Percentiles rank a stretch among this genome's conserved stretches.
phyloP scores from a whole-genome alignment of 2,329 filamentous ascomycete species.

The Calycina marina region DNA sequence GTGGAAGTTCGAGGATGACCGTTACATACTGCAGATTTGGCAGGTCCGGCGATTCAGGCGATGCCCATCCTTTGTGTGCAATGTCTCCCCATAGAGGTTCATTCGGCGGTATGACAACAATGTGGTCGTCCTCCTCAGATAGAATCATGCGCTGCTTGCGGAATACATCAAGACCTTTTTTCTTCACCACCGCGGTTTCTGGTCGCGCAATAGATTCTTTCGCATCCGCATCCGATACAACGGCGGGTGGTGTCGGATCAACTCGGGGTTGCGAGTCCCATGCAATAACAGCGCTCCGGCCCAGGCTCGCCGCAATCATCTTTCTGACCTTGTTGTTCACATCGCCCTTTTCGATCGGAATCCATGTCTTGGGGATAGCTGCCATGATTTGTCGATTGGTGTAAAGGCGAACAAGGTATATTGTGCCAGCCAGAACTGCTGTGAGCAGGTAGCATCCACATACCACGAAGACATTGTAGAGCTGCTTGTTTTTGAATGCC shows the following conservation, averaged over 20 bases:
- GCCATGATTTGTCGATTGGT: constrained; percentile 67
- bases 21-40: constrained; percentile 71
- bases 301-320: constrained; percentile 59
- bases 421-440: constrained; percentile 51
- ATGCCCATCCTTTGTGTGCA: constrained; percentile 77
- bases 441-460: constrained; percentile 62
- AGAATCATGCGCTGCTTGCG: constrained; percentile 4
- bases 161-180: constrained; percentile 3
- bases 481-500: constrained; percentile 48
- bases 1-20: constrained; percentile 71
- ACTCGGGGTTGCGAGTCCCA: constrained; percentile 63
- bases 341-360: constrained; percentile 77
- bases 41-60: constrained; percentile 59
- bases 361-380: constrained; percentile 73
- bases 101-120: constrained; percentile 12
- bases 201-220: neutral
- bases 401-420: constrained; percentile 76
- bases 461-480: constrained; percentile 74
- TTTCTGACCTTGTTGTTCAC: constrained; percentile 59
- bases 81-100: constrained; percentile 59
- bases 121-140: constrained; percentile 10
- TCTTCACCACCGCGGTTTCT: neutral
- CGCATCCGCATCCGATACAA: constrained; percentile 7
- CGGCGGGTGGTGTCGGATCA: constrained; percentile 19
- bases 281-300: constrained; percentile 66